Evolutionary conservation across 192 early-diverging fungal species (phyloP), one percentile per base, ranked within the genome.

Genomic region (Entomortierella beljakovae): DNA sequence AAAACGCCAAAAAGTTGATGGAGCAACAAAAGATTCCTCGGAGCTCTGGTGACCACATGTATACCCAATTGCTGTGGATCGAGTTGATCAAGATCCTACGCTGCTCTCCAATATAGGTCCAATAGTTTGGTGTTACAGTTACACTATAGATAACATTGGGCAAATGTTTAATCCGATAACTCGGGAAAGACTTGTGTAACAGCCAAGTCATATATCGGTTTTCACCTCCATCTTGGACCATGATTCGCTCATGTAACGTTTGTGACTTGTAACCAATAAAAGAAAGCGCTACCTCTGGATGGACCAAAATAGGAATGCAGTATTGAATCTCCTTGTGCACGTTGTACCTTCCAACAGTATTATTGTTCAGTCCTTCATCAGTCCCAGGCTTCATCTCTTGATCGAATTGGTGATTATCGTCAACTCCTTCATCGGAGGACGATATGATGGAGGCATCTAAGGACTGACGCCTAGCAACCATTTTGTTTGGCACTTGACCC

Each of bases 191-290:
- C 13, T 25, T 40, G 43, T 68, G 64, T 9, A 75, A 26, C 18
- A 75, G 40, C 6, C 72, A 55, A 1, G 72, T 57, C 57, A 75
- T 40, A 38, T 55, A 75, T 23, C 72, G 57, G 23, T 62, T 53
- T 40, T 75, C 72, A 7, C 28, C 58, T 6, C 54, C 49, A 23
- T 40, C n/a, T 9, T 53, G 23, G 33, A 74, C 28, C 35, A 59
- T 6, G 13, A 49, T 66, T 4, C 61, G 63, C 10, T 74, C 57
- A 49, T 74, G 71, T 20, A 61, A 28, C 8, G 59, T 62, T 18
- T 32, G 53, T 11, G 52, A 35, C 42, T 55, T 60, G 31, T 54
- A 49, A 16, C 23, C 63, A 10, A 43, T 49, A 61, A 51, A 74
- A 7, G 48, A 55, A 16, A 49, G 34, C 3, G 60, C 60, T 6